Evolutionary conservation across 2,329 filamentous ascomycete species (phyloP).

Genomic region (Periconia digitata): DNA sequence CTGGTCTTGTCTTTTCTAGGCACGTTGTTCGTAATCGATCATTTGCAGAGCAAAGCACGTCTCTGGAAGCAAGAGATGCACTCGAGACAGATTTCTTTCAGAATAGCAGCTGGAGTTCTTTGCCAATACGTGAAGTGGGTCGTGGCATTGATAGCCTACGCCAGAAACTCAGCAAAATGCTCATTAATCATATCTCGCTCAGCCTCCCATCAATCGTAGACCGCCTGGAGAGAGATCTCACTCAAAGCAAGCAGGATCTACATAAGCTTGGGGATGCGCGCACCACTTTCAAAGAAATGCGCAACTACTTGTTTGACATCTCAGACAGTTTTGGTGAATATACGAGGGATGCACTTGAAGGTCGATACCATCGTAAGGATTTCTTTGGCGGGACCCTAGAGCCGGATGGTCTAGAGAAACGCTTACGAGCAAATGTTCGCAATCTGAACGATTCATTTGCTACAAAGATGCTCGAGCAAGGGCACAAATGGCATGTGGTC

Average conservation of each 20-base stretch:
- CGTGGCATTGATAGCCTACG: conserved; percentile 40
- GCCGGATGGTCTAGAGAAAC: conserved; percentile 5
- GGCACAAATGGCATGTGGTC: conserved; percentile 15
- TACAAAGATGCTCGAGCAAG: conserved; percentile 12
- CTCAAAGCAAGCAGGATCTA: conserved; percentile 32
- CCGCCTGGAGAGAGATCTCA: conserved; percentile 22
- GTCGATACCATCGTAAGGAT: conserved; percentile 6
- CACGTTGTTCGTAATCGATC: conserved; percentile 4
- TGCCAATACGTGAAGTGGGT: conserved; percentile 5
- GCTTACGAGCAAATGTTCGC: conserved; percentile 5
- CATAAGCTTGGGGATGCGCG: conserved; percentile 52
- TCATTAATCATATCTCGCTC: conserved; percentile 38
- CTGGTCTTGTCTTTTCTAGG: conserved; percentile 4
- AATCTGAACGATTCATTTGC: conserved; percentile 52
- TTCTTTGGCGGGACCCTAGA: conserved; percentile 4
- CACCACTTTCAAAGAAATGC: conserved; percentile 49
- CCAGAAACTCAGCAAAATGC: conserved; percentile 51
- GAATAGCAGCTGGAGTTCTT: conserved; percentile 18
- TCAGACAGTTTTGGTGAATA: conserved; percentile 18
- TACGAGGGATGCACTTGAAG: conserved; percentile 7
- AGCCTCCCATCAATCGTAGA: conserved; percentile 27
- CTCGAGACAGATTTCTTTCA: conserved; percentile 40
- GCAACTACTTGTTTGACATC: conserved; percentile 48
- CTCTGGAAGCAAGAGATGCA: conserved; percentile 38
- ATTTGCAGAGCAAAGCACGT: conserved; percentile 4